A percentile compares a stretch with the other conserved stretches of the same genome.
phyloP scores from a whole-genome alignment of 768 basidiomycete species.

The Cystobasidium ongulense region DNA sequence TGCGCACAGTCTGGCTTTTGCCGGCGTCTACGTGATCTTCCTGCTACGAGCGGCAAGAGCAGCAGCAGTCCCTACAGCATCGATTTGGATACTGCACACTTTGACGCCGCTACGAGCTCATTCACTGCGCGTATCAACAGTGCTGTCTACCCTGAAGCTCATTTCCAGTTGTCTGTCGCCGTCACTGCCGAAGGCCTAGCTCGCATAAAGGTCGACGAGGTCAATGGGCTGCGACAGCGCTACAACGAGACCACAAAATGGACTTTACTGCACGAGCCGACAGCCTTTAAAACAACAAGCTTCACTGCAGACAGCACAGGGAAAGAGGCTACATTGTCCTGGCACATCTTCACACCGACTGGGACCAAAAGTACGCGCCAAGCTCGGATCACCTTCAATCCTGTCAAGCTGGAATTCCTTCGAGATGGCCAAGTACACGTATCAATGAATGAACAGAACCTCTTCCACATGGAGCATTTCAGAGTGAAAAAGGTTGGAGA shows the following conservation, averaged over 20 bases:
- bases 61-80: constrained; percentile 62
- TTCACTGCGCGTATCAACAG: constrained; percentile 73
- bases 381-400: constrained; percentile 62
- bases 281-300: constrained; percentile 43
- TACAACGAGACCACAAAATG: constrained; percentile 89
- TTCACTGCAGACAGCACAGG: background rate
- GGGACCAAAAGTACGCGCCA: constrained; percentile 1
- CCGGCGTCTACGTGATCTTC: constrained; percentile 74
- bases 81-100: constrained; percentile 53
- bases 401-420: constrained; percentile 64
- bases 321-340: constrained; percentile 48
- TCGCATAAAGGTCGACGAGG: constrained; percentile 85
- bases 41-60: constrained; percentile 61
- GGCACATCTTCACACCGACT: constrained; percentile 47
- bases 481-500: constrained; percentile 50
- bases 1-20: constrained; percentile 94
- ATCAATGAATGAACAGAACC: constrained; percentile 75
- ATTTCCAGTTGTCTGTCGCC: constrained; percentile 71
- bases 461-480: constrained; percentile 98
- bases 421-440: constrained; percentile 72
- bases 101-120: constrained; percentile 50
- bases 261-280: constrained; percentile 71
- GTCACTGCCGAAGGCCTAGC: constrained; percentile 82
- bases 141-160: constrained; percentile 70
- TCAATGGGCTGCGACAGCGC: constrained; percentile 64